Conservation (phyloP, 495 filamentous ascomycete species). For the Penicillium psychrofluorescens region DNA sequence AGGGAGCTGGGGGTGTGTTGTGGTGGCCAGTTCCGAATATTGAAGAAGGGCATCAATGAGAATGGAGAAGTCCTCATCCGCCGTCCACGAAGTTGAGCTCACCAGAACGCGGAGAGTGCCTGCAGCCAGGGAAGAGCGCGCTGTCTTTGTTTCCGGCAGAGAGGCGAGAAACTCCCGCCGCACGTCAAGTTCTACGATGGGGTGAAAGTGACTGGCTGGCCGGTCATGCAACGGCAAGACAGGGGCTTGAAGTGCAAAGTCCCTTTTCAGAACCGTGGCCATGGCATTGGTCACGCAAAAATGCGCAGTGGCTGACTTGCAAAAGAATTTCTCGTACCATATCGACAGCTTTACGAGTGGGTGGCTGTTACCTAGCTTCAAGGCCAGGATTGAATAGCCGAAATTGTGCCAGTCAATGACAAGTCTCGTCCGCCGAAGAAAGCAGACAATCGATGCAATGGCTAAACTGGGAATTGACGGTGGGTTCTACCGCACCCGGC, state of each 20-base stretch:
- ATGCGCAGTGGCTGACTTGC: constrained; percentile 61
- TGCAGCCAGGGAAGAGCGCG: constrained; percentile 46
- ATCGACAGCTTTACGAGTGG: constrained; percentile 69
- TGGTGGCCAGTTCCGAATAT: constrained; percentile 52
- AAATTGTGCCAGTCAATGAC: constrained; percentile 99
- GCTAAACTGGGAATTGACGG: constrained; percentile 88
- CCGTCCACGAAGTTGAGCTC: constrained; percentile 92
- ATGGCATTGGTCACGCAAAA: constrained; percentile 88
- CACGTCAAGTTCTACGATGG: constrained; percentile 41
- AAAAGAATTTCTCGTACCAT: constrained; percentile 67
- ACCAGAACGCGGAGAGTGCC: constrained; percentile 62
- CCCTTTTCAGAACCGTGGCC: constrained; percentile 59
- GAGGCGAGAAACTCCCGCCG: constrained; percentile 52
- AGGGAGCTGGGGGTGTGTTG: constrained; percentile 38
- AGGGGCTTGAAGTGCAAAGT: constrained; percentile 55
- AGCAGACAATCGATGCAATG: constrained; percentile 63
- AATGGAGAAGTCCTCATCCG: constrained; percentile 89
- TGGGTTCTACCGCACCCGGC: constrained; percentile 59
- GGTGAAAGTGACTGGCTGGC: constrained; percentile 73
- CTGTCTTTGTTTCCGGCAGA: constrained; percentile 50
- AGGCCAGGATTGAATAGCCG: constrained; percentile 86
- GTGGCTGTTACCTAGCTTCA: constrained; percentile 55
- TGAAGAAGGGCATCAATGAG: constrained; percentile 74
- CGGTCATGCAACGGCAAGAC: constrained; percentile 78
- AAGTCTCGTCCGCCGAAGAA: constrained; percentile 70